A percentile compares a stretch with the other conserved stretches of the same genome.
phyloP scores from a whole-genome alignment of 139 green algal genomes.

The Gonium pectorale region DNA sequence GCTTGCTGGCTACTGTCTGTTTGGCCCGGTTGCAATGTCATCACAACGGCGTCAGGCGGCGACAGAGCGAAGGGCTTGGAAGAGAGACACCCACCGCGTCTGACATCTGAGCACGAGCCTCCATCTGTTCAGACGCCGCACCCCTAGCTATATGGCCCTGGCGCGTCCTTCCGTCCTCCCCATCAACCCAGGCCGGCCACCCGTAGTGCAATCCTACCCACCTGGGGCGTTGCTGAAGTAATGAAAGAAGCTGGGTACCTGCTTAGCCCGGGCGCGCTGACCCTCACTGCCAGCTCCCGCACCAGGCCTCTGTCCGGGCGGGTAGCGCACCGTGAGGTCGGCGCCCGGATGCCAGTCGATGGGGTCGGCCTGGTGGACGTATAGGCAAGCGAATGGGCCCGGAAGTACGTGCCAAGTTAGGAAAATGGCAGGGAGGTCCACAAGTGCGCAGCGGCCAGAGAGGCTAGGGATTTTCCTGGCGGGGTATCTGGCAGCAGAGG shows the following conservation, averaged over 20 bases:
- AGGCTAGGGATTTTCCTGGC: too few species aligned
- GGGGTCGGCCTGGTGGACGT: neutral
- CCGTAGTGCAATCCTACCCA: neutral
- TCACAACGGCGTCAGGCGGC: neutral
- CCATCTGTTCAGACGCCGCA: neutral
- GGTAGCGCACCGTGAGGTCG: neutral
- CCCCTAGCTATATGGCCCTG: neutral
- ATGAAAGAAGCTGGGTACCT: slow-evolving; percentile 16
- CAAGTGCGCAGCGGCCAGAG: neutral
- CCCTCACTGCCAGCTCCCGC: neutral
- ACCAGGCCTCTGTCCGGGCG: neutral
- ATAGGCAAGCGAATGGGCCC: neutral
- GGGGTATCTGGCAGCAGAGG: too few species aligned
- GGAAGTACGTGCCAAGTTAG: neutral
- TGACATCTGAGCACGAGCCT: neutral
- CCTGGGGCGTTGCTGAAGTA: neutral
- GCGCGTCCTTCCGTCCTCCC: neutral
- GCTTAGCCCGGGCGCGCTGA: neutral
- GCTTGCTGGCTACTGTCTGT: neutral
- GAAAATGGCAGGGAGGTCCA: neutral
- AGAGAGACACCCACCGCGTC: neutral
- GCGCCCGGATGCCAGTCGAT: slow-evolving; percentile 23
- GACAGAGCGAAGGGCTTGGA: neutral
- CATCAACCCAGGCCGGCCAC: neutral
- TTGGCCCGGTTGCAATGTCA: neutral